Base-by-base conservation (phyloP, 768 basidiomycete species). In the Boletellus emodensis region DNA sequence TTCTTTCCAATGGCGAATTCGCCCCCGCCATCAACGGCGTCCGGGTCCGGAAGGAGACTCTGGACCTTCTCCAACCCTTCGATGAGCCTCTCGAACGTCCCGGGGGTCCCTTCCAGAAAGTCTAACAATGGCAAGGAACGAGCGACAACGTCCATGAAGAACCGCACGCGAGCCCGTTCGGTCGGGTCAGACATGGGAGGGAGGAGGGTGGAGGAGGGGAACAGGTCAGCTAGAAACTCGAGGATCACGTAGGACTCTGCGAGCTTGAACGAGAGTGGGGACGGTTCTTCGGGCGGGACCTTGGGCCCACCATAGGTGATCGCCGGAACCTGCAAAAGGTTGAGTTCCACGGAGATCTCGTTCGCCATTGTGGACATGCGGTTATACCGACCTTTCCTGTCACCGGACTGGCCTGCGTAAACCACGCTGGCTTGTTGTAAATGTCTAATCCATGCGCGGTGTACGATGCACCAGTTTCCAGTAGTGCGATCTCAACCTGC, bases 401-500 rank as follows among this genome's bases (percentile, higher is more conserved):
- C 0, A 76, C 76, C 0, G 83, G 80, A 61, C 86, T 87, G 20
- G 84, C 75, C 50, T 79, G 72, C 0, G 78, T 71, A 58, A 83
- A 85, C 84, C 84, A 85, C 46, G 75, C 77, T 1, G 84, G 84
- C 65, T 85, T 87, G 67, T 82, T 81, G 55, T 54, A 46, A 14
- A 86, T 65, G 49, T 85, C 79, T 40, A 87, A 75, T 55, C 83
- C 76, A 45, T 67, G 80, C 4, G 75, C 65, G 10, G 68, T 79
- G 61, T 71, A 80, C 1, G 73, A 54, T 13, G 76, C 69, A 3
- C 75, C 71, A 1, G 78, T 72, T 56, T 85, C 84, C 8, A 74
- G 66, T 15, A 87, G 71, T 0, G 83, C 82, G 17, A 87, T 66
- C 54, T 84, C 78, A 9, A 74, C 74, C 79, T 84, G 52, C 14